These are phyloP conservation scores for Fulvia fulva DNA, from an alignment of 2,329 filamentous ascomycete species.

Conservation along the genomic window DNA sequence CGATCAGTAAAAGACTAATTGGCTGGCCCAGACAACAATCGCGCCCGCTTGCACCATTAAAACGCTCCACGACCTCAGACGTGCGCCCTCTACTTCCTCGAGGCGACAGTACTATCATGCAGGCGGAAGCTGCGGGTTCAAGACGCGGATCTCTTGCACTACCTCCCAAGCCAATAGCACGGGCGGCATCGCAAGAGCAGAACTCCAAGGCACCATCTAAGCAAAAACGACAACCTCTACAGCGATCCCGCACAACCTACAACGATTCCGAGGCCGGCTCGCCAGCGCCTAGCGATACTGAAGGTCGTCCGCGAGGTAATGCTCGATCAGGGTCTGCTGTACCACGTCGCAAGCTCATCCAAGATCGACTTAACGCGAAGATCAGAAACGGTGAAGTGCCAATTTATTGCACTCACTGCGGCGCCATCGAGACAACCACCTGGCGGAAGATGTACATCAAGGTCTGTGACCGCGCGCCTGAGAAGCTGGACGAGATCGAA, in stretches of 20 bases:
- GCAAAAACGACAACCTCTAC: constrained; percentile 34
- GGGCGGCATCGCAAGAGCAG: constrained; percentile 18
- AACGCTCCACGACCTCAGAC: background rate
- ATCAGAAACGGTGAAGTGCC: constrained; percentile 81
- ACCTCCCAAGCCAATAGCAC: constrained; percentile 27
- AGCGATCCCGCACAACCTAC: constrained; percentile 20
- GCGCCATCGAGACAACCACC: constrained; percentile 90
- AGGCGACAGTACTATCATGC: constrained; percentile 8
- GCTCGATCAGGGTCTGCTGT: constrained; percentile 45
- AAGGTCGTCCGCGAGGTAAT: constrained; percentile 24
- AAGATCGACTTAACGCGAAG: constrained; percentile 52
- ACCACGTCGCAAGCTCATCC: constrained; percentile 64
- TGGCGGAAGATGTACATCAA: constrained; percentile 94
- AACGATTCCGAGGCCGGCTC: constrained; percentile 35
- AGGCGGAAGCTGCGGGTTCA: constrained; percentile 16
- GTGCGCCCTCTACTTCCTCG: constrained; percentile 11
- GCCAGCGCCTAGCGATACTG: constrained; percentile 34
- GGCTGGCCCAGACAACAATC: background rate
- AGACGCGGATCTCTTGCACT: constrained; percentile 35
- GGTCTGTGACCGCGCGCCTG: constrained; percentile 64
- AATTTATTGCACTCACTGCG: constrained; percentile 86
- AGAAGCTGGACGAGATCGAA: constrained; percentile 66
- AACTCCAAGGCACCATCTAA: constrained; percentile 19
- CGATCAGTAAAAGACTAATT: constrained; percentile 10
- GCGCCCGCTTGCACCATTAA: background rate